phyloP scores from a whole-genome alignment of 2,329 filamentous ascomycete genomes.

The Lecanosticta acicola region DNA sequence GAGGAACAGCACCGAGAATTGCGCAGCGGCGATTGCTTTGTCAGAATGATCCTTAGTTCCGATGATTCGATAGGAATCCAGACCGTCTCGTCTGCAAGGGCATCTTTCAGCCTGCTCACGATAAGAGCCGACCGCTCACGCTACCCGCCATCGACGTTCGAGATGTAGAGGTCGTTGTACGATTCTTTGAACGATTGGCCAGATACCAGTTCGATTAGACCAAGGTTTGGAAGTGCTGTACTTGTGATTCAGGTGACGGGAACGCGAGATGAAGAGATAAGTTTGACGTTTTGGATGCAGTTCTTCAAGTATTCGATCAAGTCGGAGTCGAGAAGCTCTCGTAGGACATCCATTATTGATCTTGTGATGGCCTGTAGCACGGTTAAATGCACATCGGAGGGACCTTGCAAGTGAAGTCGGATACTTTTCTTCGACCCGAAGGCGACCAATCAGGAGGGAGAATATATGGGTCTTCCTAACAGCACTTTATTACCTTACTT shows the following conservation, averaged over 20 bases:
- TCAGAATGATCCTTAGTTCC: conserved; percentile 18
- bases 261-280: conserved; percentile 13
- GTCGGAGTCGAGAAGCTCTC: too few relatives aligned
- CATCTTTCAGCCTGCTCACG: conserved; percentile 13
- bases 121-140: conserved; percentile 20
- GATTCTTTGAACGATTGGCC: conserved; percentile 8
- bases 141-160: conserved; percentile 18
- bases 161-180: conserved; percentile 17
- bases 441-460: too few relatives aligned
- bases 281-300: conserved; percentile 8
- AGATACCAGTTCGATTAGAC: conserved; percentile 19
- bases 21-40: conserved; percentile 19
- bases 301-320: conserved; percentile 1
- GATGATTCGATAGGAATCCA: conserved; percentile 18
- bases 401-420: too few relatives aligned
- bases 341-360: too few relatives aligned
- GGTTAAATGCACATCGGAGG: too few relatives aligned
- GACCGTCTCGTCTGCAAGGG: conserved; percentile 11
- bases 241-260: conserved; percentile 7
- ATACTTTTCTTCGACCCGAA: too few relatives aligned
- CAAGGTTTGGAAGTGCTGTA: conserved; percentile 17
- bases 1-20: conserved; percentile 21
- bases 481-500: too few relatives aligned
- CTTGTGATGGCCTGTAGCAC: too few relatives aligned
- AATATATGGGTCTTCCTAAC: too few relatives aligned